A percentile compares a stretch with the other conserved stretches of the same genome.
Conservation (phyloP, 2,329 filamentous ascomycete genomes). For the Paecilomyces fulvus region DNA sequence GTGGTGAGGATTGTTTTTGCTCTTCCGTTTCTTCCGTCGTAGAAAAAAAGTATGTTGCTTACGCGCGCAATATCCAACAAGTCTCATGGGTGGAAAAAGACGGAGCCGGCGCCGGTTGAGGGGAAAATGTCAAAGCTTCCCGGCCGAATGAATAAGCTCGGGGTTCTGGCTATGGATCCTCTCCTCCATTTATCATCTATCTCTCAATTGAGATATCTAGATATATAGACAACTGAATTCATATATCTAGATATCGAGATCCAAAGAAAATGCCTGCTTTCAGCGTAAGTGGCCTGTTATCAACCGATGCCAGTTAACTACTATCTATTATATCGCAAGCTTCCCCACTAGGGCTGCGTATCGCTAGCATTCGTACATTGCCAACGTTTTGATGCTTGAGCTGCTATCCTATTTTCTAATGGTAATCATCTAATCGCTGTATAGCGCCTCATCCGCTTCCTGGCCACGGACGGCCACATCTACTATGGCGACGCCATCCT, state of each 20-base stretch:
- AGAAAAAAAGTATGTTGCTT: background rate
- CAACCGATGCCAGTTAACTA: background rate
- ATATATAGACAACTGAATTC: background rate
- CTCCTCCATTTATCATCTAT: background rate
- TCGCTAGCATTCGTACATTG: background rate
- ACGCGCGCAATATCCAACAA: background rate
- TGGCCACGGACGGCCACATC: slow-evolving; percentile 59
- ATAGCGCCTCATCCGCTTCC: slow-evolving; percentile 64
- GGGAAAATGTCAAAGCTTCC: slow-evolving; percentile 9
- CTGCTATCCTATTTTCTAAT: background rate
- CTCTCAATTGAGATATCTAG: slow-evolving; percentile 1
- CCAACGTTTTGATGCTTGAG: background rate
- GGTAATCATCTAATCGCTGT: slow-evolving; percentile 2
- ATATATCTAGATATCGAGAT: background rate
- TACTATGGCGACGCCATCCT: slow-evolving; percentile 71
- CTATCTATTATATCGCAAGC: background rate
- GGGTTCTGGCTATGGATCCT: background rate
- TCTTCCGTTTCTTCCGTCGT: background rate
- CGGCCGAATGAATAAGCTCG: slow-evolving; percentile 16
- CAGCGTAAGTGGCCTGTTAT: slow-evolving; percentile 30
- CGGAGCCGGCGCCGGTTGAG: slow-evolving; percentile 2
- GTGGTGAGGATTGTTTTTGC: background rate
- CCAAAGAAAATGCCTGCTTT: slow-evolving; percentile 35
- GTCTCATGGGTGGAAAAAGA: slow-evolving; percentile 4
- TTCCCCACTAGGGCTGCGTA: background rate